Percentiles rank a stretch among this genome's conserved stretches.
Evolutionary conservation across 2,329 filamentous ascomycete species (phyloP).

Genomic region (Aschersonia sp.): DNA sequence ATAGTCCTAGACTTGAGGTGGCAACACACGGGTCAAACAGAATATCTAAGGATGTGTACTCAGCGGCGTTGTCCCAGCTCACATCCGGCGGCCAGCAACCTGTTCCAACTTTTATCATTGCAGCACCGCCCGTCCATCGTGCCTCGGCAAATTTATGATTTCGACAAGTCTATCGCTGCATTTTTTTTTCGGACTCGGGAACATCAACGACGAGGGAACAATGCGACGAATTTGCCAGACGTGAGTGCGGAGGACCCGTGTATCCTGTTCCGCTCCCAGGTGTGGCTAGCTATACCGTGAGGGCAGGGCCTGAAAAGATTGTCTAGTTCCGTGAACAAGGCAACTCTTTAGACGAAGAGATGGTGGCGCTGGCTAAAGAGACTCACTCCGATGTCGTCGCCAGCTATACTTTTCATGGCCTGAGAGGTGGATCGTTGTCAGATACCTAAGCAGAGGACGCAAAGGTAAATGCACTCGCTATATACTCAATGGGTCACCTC

Average conservation of each 20-base stretch:
- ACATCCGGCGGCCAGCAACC: too few species aligned
- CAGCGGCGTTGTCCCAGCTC: too few species aligned
- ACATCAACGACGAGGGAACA: not conserved
- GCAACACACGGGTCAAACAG: too few species aligned
- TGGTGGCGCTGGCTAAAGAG: conserved; percentile 2
- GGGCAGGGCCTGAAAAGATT: conserved; percentile 4
- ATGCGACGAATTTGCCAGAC: not conserved
- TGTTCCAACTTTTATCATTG: too few species aligned
- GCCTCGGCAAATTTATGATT: not conserved
- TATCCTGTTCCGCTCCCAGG: conserved; percentile 5
- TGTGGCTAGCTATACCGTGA: conserved; percentile 5
- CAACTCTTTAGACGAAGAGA: conserved; percentile 1
- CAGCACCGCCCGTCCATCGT: not conserved
- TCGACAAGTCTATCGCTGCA: not conserved
- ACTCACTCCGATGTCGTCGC: conserved; percentile 3
- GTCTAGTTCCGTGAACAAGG: conserved; percentile 6
- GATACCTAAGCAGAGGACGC: not conserved
- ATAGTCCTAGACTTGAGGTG: too few species aligned
- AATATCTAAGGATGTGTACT: too few species aligned
- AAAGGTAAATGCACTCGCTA: conserved; percentile 1
- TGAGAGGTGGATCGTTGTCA: conserved; percentile 2
- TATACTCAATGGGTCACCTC: conserved; percentile 8
- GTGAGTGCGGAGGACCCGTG: not conserved
- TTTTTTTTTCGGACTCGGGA: not conserved
- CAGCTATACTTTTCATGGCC: conserved; percentile 3